Evolutionary conservation across 257 asterid species (phyloP).

Genomic region (Vinca minor): DNA sequence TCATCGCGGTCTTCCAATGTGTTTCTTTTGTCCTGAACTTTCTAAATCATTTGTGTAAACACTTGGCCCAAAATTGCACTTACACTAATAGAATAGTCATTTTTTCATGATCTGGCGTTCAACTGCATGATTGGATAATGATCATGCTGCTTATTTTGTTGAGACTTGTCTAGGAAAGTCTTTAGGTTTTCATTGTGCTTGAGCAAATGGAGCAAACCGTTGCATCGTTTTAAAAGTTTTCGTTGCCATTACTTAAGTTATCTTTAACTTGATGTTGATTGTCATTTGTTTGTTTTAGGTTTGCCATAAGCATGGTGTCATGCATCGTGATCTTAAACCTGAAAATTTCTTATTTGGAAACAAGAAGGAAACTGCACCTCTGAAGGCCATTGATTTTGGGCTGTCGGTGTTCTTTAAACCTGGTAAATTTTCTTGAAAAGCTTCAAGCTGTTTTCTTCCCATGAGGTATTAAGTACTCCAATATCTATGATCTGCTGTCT

Average conservation of each 20-base stretch:
- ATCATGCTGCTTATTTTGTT: not conserved
- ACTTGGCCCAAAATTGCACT: not conserved
- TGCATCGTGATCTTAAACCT: slow-evolving; percentile 51
- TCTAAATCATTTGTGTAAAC: not conserved
- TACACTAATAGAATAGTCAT: not conserved
- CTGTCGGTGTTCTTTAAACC: slow-evolving; percentile 39
- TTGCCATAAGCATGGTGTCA: slow-evolving; percentile 44
- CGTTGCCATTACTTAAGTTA: not conserved
- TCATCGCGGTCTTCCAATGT: not conserved
- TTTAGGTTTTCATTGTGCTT: not conserved
- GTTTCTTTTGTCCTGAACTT: not conserved
- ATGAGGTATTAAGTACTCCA: too few relatives aligned
- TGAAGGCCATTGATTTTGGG: slow-evolving; percentile 46
- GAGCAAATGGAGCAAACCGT: not conserved
- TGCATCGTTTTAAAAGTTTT: not conserved
- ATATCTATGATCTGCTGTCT: not conserved
- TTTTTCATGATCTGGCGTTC: too few relatives aligned
- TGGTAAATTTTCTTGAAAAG: slow-evolving; percentile 21
- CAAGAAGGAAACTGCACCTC: slow-evolving; percentile 40
- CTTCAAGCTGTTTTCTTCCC: not conserved
- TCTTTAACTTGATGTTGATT: not conserved
- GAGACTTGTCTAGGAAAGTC: too few relatives aligned
- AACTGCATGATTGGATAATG: not conserved
- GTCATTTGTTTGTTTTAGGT: slow-evolving; percentile 22
- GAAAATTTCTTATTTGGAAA: slow-evolving; percentile 39